Conservation (phyloP, 495 filamentous ascomycete species). For the Tuber umbilicatum region DNA sequence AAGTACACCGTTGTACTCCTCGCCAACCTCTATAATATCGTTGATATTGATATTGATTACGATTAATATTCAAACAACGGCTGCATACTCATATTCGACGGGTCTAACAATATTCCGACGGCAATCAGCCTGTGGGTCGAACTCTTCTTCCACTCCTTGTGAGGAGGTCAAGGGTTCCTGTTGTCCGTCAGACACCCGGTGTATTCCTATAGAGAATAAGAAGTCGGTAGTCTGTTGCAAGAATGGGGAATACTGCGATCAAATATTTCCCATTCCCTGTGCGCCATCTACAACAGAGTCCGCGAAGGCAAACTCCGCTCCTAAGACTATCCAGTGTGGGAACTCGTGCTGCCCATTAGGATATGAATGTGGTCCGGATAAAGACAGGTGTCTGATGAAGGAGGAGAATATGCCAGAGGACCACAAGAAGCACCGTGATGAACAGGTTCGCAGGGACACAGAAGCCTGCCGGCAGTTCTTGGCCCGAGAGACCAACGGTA, state of each 20-base stretch:
- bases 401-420: constrained; percentile 31
- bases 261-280: constrained; percentile 37
- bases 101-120: constrained; percentile 20
- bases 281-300: not conserved
- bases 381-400: constrained; percentile 31
- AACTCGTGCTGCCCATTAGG: constrained; percentile 33
- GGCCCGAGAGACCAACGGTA: not conserved
- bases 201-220: constrained; percentile 34
- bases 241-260: constrained; percentile 32
- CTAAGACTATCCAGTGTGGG: constrained; percentile 18
- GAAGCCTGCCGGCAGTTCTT: constrained; percentile 4
- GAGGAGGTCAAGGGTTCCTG: constrained; percentile 23
- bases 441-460: not conserved
- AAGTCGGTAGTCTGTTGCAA: constrained; percentile 38
- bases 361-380: constrained; percentile 27
- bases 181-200: constrained; percentile 32
- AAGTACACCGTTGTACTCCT: not conserved
- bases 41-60: not conserved
- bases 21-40: constrained; percentile 5
- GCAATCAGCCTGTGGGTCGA: constrained; percentile 11
- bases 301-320: not conserved
- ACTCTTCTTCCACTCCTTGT: constrained; percentile 12
- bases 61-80: not conserved
- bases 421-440: constrained; percentile 16
- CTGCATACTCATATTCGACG: constrained; percentile 7